phyloP scores from a whole-genome alignment of 495 filamentous ascomycete genomes.

The Penicillium crystallinum region DNA sequence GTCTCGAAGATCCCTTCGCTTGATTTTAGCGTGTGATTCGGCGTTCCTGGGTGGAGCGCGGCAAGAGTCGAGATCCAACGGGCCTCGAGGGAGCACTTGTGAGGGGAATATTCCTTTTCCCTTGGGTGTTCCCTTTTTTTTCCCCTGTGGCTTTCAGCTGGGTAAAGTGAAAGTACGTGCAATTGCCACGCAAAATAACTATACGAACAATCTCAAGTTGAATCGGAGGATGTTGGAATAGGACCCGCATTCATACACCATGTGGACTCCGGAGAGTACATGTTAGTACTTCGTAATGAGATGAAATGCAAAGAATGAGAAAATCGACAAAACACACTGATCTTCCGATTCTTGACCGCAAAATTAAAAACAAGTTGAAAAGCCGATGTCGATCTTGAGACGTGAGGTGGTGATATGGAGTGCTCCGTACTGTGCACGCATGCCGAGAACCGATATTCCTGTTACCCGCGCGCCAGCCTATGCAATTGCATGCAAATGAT shows the following conservation, averaged over 20 bases:
- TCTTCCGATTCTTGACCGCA: not conserved
- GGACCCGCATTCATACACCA: not conserved
- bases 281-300: too few relatives aligned
- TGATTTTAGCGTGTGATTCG: constrained; percentile 22
- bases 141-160: not conserved
- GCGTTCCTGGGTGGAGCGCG: constrained; percentile 12
- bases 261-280: too few relatives aligned
- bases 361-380: not conserved
- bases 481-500: not conserved
- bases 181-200: not conserved
- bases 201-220: not conserved
- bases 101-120: not conserved
- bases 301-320: too few relatives aligned
- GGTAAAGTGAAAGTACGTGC: not conserved
- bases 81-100: not conserved
- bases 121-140: not conserved
- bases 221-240: not conserved
- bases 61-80: constrained; percentile 17
- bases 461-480: constrained; percentile 2
- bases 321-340: too few relatives aligned
- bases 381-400: not conserved
- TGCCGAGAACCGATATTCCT: not conserved
- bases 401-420: not conserved
- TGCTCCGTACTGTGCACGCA: too few relatives aligned
- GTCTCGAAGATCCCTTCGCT: constrained; percentile 12